Evolutionary conservation across 805 yeast species (phyloP).

Genomic region (Candida vartiovaarae): DNA sequence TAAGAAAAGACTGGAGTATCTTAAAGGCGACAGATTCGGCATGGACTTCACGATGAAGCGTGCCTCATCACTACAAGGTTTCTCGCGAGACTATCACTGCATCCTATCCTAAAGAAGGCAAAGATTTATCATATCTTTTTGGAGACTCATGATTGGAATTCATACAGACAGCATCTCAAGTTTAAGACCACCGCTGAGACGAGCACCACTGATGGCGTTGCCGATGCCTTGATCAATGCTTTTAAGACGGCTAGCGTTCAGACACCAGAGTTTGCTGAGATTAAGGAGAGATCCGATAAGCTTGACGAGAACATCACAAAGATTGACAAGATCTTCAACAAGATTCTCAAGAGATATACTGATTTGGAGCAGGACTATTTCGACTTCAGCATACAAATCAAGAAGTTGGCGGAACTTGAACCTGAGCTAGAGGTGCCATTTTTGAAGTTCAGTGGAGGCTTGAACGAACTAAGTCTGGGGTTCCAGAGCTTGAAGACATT

Average conservation of each 20-base stretch:
- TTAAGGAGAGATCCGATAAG: constrained; percentile 75
- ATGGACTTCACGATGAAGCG: constrained; percentile 78
- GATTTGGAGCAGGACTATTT: constrained; percentile 69
- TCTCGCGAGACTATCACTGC: constrained; percentile 62
- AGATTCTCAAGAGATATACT: constrained; percentile 63
- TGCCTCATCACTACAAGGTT: constrained; percentile 71
- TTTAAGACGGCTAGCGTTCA: constrained; percentile 67
- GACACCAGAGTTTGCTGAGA: constrained; percentile 73
- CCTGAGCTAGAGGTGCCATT: constrained; percentile 31
- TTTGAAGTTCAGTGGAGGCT: constrained; percentile 39
- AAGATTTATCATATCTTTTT: constrained; percentile 64
- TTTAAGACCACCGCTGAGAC: constrained; percentile 15
- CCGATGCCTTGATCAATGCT: constrained; percentile 92
- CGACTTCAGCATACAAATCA: constrained; percentile 62
- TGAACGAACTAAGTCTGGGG: constrained; percentile 36
- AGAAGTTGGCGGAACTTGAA: constrained; percentile 56
- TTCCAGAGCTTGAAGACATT: constrained; percentile 37
- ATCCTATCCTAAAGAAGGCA: constrained; percentile 65
- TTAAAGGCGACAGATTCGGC: constrained; percentile 90
- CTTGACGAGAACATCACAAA: constrained; percentile 75
- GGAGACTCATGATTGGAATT: constrained; percentile 68
- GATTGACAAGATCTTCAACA: constrained; percentile 70
- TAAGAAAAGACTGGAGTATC: constrained; percentile 82
- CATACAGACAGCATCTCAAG: constrained; percentile 54
- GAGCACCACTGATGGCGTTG: constrained; percentile 53